Conservation (phyloP, 331 rosid species). For the Malus hybrid region DNA sequence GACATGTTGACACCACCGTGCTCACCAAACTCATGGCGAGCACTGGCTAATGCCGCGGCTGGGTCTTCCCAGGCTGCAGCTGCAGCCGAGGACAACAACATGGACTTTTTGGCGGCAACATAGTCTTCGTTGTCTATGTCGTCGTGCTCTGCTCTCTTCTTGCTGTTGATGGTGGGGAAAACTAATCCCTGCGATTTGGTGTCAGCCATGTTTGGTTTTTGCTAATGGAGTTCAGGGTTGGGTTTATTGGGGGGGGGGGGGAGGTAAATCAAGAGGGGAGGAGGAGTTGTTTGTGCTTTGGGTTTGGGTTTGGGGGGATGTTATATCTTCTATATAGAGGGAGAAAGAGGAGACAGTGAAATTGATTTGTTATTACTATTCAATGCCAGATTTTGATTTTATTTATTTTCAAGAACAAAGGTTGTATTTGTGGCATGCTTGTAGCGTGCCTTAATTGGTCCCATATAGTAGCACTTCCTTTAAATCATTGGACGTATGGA, state of each 20-base stretch:
- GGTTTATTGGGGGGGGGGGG: background rate
- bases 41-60: constrained; percentile 55
- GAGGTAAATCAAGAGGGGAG: background rate
- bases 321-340: background rate
- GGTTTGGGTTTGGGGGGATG: background rate
- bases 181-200: background rate
- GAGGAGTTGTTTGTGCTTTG: background rate
- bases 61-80: constrained; percentile 32
- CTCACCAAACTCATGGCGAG: constrained; percentile 86
- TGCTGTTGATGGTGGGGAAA: constrained; percentile 8
- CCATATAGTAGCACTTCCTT: background rate
- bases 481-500: background rate
- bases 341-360: background rate
- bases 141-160: constrained; percentile 24
- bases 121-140: constrained; percentile 7
- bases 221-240: background rate
- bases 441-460: background rate
- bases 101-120: constrained; percentile 30
- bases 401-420: no score
- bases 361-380: background rate
- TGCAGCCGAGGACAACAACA: background rate
- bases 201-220: constrained; percentile 23
- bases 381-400: no score
- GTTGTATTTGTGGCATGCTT: background rate
- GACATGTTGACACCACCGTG: constrained; percentile 98